Evolutionary conservation across 805 yeast species (phyloP).

Genomic region (Candida nemodendra): DNA sequence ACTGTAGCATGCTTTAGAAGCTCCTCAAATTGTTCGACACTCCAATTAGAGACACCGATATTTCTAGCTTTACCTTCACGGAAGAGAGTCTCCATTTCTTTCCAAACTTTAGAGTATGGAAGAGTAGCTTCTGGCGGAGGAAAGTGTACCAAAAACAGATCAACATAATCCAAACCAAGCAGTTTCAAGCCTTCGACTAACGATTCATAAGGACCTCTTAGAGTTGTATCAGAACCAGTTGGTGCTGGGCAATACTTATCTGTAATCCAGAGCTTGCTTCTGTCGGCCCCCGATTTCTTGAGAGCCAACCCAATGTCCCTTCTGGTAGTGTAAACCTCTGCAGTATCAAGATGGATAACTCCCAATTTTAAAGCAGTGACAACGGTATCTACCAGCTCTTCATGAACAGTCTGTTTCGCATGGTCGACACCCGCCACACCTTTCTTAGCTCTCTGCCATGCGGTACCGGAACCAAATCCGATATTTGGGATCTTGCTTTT

Average conservation of each 20-base stretch:
- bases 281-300: conserved; percentile 36
- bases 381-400: conserved; percentile 46
- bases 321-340: conserved; percentile 61
- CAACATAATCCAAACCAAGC: conserved; percentile 52
- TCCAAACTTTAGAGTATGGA: conserved; percentile 46
- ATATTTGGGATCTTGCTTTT: conserved; percentile 19
- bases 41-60: conserved; percentile 54
- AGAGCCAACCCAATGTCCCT: conserved; percentile 58
- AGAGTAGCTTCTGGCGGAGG: conserved; percentile 43
- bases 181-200: conserved; percentile 45
- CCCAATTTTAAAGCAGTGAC: conserved; percentile 49
- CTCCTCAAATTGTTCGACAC: conserved; percentile 43
- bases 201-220: conserved; percentile 45
- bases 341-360: conserved; percentile 61
- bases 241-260: conserved; percentile 49
- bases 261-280: conserved; percentile 55
- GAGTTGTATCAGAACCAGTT: conserved; percentile 26
- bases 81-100: conserved; percentile 45
- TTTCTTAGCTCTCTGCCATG: conserved; percentile 45
- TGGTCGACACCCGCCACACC: conserved; percentile 18
- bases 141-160: conserved; percentile 59
- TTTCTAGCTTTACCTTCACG: conserved; percentile 50
- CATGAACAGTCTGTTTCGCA: conserved; percentile 22
- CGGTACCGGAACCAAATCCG: conserved; percentile 57
- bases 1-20: conserved; percentile 38